These are phyloP conservation scores for Xerocomellus intermedius DNA, from an alignment of 768 basidiomycete genomes.

Conservation along the genomic window DNA sequence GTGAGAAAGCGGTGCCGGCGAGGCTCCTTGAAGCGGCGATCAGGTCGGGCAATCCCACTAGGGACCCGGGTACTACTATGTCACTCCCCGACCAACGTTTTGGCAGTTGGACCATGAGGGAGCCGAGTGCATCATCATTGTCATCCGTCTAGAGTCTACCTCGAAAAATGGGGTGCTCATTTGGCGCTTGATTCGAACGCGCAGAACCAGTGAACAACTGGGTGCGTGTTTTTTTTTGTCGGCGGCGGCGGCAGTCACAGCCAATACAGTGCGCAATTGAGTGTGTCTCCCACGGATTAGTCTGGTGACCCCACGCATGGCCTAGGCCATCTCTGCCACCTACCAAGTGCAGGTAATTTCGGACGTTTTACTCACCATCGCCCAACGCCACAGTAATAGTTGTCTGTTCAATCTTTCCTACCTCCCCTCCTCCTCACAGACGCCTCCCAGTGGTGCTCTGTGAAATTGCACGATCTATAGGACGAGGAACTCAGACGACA, in stretches of 20 bases:
- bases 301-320: no score
- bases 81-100: neutral
- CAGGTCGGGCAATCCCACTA: neutral
- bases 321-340: no score
- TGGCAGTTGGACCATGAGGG: neutral
- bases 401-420: slow-evolving; percentile 13
- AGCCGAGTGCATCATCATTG: neutral
- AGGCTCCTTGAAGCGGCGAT: neutral
- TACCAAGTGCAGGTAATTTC: slow-evolving; percentile 27
- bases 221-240: neutral
- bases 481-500: neutral
- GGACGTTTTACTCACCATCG: slow-evolving; percentile 26
- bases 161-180: neutral
- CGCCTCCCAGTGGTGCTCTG: slow-evolving; percentile 8
- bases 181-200: neutral
- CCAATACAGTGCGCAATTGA: neutral
- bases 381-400: slow-evolving; percentile 10
- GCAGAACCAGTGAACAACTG: no score
- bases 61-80: neutral
- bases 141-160: neutral
- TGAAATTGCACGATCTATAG: slow-evolving; percentile 2
- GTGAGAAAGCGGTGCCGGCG: neutral
- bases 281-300: neutral
- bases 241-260: neutral
- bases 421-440: neutral